Evolutionary conservation across 176 grass and related monocot species (phyloP).

Genomic region (Secale cereale): DNA sequence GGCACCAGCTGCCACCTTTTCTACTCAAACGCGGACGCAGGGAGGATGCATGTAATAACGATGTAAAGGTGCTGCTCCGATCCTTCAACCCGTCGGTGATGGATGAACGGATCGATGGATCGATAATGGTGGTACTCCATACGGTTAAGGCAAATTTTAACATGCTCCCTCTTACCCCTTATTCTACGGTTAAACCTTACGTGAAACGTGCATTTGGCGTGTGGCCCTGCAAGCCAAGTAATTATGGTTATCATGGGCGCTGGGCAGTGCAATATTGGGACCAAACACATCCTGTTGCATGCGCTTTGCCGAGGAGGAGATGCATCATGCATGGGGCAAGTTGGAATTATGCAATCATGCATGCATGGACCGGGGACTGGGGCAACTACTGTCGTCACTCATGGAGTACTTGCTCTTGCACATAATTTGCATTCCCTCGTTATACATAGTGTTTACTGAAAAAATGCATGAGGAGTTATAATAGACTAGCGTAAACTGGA

Average conservation of each 20-base stretch:
- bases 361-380: background rate
- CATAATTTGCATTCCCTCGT: background rate
- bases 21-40: background rate
- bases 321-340: background rate
- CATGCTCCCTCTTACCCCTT: too few species aligned
- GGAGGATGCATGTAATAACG: too few species aligned
- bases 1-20: background rate
- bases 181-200: background rate
- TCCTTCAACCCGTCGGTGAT: background rate
- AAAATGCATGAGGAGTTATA: background rate
- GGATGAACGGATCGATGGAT: background rate
- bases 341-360: background rate
- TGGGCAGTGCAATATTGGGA: background rate
- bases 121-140: background rate
- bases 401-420: background rate
- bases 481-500: background rate
- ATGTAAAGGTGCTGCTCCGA: background rate
- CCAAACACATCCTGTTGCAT: background rate
- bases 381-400: background rate
- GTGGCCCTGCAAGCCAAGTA: constrained; percentile 32
- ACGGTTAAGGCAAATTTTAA: too few species aligned
- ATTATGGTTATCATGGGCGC: constrained; percentile 32
- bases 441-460: background rate
- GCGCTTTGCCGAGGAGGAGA: background rate
- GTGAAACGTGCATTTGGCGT: constrained; percentile 29